Conservation (phyloP, 495 filamentous ascomycete genomes). For the Clohesyomyces aquaticus region DNA sequence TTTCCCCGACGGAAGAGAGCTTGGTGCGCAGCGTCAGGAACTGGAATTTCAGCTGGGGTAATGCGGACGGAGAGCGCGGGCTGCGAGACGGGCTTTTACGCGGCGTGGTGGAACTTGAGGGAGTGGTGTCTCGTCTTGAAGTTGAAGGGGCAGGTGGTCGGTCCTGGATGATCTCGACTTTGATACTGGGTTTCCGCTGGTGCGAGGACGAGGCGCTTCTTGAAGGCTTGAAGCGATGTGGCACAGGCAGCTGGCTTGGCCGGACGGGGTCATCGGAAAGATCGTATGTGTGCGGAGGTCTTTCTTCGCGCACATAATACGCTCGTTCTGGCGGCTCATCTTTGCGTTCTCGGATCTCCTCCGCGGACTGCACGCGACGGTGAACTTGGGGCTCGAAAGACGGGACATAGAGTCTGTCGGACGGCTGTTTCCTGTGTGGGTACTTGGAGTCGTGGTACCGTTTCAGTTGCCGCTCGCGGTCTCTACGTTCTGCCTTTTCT, state of each 20-base stretch:
- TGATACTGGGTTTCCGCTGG: slow-evolving; percentile 16
- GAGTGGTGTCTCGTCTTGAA: background rate
- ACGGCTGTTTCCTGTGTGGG: background rate
- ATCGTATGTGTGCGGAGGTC: too few species aligned
- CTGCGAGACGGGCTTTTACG: slow-evolving; percentile 1
- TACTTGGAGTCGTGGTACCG: slow-evolving; percentile 16
- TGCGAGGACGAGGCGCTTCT: background rate
- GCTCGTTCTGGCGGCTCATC: background rate
- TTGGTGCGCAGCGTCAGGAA: slow-evolving; percentile 4
- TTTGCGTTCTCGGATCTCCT: slow-evolving; percentile 9
- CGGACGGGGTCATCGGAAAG: too few species aligned
- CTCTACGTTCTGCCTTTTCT: slow-evolving; percentile 14
- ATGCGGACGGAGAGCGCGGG: slow-evolving; percentile 9
- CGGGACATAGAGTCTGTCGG: slow-evolving; percentile 20
- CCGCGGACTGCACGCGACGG: slow-evolving; percentile 15
- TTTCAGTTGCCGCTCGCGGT: slow-evolving; percentile 26
- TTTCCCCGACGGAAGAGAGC: slow-evolving; percentile 6
- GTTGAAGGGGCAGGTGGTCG: background rate
- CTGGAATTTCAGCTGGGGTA: slow-evolving; percentile 14
- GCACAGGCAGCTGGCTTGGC: background rate
- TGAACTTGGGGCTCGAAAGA: slow-evolving; percentile 17
- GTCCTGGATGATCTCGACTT: slow-evolving; percentile 25
- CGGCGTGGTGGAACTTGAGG: too few species aligned
- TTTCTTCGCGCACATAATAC: too few species aligned
- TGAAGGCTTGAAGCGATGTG: background rate